Percentiles rank a stretch among this genome's conserved stretches.
phyloP scores from a whole-genome alignment of 148 eudicot genomes.

The Dianthus caryophyllus region DNA sequence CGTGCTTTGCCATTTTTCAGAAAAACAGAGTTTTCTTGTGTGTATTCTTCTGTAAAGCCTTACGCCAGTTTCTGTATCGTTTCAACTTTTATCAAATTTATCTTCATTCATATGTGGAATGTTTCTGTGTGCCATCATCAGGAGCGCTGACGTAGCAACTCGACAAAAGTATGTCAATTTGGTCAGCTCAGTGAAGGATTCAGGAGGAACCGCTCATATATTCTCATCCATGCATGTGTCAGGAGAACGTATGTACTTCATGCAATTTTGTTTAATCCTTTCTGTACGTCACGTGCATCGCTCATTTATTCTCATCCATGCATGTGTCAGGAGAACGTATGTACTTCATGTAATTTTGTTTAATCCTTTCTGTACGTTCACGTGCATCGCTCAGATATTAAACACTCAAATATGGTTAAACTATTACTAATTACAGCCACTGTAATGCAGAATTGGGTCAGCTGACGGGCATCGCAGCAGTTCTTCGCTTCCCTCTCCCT shows the following conservation, averaged over 20 bases:
- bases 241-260: conserved; percentile 87
- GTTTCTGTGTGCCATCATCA: conserved; percentile 37
- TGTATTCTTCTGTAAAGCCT: too few species aligned
- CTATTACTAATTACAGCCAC: conserved; percentile 5
- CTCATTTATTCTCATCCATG: conserved; percentile 86
- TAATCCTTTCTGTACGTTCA: neutral
- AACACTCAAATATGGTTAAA: neutral
- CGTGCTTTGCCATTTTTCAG: too few species aligned
- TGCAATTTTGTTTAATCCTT: too few species aligned
- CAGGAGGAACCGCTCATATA: conserved; percentile 66
- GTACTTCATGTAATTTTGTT: conserved; percentile 23
- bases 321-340: conserved; percentile 98
- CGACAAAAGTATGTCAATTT: conserved; percentile 73
- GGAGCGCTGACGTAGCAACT: conserved; percentile 68
- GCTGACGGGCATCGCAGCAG: conserved; percentile 91
- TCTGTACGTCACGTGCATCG: too few species aligned
- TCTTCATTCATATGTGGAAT: neutral
- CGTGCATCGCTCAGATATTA: neutral
- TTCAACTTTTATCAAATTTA: neutral
- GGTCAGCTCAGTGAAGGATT: conserved; percentile 65
- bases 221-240: conserved; percentile 98
- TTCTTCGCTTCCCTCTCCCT: conserved; percentile 94
- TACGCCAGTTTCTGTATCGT: neutral
- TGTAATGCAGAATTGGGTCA: conserved; percentile 70
- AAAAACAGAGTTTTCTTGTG: too few species aligned